phyloP scores from a whole-genome alignment of 2,329 filamentous ascomycete genomes.

The Orbilia quercus region DNA sequence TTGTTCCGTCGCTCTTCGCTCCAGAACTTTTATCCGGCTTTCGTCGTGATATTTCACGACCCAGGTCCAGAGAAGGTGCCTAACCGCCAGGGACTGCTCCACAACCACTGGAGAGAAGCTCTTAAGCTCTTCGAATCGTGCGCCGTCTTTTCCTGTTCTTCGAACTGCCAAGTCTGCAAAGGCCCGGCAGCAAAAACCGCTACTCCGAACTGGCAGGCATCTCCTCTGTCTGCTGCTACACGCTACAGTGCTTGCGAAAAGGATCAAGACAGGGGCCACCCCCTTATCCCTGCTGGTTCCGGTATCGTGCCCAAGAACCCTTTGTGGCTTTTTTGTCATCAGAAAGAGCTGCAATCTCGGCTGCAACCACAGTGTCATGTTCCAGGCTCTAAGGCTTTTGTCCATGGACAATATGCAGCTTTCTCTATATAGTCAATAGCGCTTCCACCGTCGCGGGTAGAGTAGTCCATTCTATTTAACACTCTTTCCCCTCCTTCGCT shows the following conservation, averaged over 20 bases:
- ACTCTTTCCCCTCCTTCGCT: neutral
- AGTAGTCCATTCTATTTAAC: neutral
- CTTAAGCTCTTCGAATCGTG: constrained; percentile 13
- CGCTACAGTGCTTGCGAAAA: constrained; percentile 27
- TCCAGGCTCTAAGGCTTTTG: constrained; percentile 13
- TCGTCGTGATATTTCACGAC: constrained; percentile 11
- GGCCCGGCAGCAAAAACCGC: constrained; percentile 51
- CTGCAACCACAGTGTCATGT: constrained; percentile 54
- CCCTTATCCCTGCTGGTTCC: constrained; percentile 30
- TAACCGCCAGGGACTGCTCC: constrained; percentile 9
- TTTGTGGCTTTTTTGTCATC: constrained; percentile 44
- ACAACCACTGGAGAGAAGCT: constrained; percentile 26
- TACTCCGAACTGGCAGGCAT: constrained; percentile 39
- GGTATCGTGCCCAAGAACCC: constrained; percentile 17
- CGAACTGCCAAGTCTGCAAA: constrained; percentile 37
- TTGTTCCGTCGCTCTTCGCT: neutral
- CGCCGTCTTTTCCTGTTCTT: constrained; percentile 12
- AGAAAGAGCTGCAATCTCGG: constrained; percentile 20
- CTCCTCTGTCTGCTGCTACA: constrained; percentile 27
- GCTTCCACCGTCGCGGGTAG: neutral
- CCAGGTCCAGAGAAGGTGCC: constrained; percentile 15
- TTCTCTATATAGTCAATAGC: constrained; percentile 36
- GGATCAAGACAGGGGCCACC: constrained; percentile 30
- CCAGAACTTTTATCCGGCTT: constrained; percentile 13
- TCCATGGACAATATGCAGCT: constrained; percentile 18